These are phyloP conservation scores for Elymus sibiricus DNA, from an alignment of 176 grass and related monocot species.

Conservation along the genomic window DNA sequence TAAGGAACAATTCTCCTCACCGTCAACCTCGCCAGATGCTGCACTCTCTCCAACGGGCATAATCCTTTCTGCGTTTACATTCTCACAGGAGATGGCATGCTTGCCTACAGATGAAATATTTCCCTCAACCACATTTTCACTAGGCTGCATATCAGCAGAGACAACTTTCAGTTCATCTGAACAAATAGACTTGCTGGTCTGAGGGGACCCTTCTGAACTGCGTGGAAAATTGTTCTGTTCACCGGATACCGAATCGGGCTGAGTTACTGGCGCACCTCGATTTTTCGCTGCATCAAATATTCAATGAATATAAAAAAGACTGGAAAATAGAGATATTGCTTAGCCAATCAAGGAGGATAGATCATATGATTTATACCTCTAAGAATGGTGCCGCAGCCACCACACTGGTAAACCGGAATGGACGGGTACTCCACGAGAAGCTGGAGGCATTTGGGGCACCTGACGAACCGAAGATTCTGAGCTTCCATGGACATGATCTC, in stretches of 20 bases:
- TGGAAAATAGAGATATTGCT: background rate
- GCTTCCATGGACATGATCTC: conserved; percentile 34
- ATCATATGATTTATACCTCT: conserved; percentile 51
- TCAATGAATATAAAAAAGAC: background rate
- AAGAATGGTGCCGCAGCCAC: conserved; percentile 56
- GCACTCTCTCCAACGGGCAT: background rate
- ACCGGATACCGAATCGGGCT: background rate
- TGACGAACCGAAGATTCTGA: conserved; percentile 69
- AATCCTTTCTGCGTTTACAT: background rate
- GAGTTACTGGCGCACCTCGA: background rate
- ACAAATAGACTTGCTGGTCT: conserved; percentile 26
- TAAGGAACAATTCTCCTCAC: background rate
- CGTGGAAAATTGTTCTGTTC: background rate
- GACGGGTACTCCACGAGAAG: conserved; percentile 75
- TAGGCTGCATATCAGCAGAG: background rate
- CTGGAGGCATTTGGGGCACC: conserved; percentile 78
- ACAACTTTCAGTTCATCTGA: conserved; percentile 17
- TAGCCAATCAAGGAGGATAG: background rate
- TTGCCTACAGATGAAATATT: background rate
- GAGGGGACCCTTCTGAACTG: conserved; percentile 23
- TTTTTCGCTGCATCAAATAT: conserved; percentile 47
- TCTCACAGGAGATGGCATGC: background rate
- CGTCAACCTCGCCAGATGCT: background rate
- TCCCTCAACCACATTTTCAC: background rate
- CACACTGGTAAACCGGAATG: conserved; percentile 82